A percentile compares a stretch with the other conserved stretches of the same genome.
These are phyloP conservation scores for Tolypocladium nubicola DNA, from an alignment of 2,329 filamentous ascomycete genomes.

Conservation along the genomic window DNA sequence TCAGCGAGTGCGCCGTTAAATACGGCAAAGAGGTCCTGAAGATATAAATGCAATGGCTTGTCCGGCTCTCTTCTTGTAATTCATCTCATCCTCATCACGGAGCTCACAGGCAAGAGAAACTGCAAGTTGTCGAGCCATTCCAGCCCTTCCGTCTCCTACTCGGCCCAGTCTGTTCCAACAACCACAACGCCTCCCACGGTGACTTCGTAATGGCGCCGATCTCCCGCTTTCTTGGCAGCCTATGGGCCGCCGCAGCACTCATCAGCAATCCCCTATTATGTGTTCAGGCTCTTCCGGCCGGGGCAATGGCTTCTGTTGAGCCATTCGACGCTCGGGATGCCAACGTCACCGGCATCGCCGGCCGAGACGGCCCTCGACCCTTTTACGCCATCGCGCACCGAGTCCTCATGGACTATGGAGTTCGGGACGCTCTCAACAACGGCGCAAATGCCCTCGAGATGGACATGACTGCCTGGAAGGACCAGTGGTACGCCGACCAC, in stretches of 20 bases:
- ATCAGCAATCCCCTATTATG: neutral
- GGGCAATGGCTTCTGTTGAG: neutral
- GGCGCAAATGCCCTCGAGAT: constrained; percentile 6
- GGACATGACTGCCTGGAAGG: neutral
- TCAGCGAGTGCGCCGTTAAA: neutral
- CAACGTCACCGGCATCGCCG: neutral
- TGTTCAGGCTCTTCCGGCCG: neutral
- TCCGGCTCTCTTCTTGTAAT: neutral
- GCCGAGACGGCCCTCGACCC: neutral
- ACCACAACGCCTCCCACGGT: neutral
- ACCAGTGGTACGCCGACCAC: constrained; percentile 4
- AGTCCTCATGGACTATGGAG: neutral
- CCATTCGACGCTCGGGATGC: neutral
- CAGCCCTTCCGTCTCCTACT: neutral
- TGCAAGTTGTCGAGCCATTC: neutral
- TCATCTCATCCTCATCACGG: neutral
- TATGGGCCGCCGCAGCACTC: neutral
- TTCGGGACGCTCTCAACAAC: neutral
- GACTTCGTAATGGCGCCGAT: neutral
- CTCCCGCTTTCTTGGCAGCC: neutral
- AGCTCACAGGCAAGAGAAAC: neutral
- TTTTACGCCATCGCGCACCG: constrained; percentile 6
- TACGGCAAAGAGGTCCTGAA: neutral
- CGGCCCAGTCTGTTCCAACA: neutral
- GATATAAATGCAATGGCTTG: neutral